Evolutionary conservation across 352 stramenopile species (phyloP).

Genomic region (Globisporangium nunn): DNA sequence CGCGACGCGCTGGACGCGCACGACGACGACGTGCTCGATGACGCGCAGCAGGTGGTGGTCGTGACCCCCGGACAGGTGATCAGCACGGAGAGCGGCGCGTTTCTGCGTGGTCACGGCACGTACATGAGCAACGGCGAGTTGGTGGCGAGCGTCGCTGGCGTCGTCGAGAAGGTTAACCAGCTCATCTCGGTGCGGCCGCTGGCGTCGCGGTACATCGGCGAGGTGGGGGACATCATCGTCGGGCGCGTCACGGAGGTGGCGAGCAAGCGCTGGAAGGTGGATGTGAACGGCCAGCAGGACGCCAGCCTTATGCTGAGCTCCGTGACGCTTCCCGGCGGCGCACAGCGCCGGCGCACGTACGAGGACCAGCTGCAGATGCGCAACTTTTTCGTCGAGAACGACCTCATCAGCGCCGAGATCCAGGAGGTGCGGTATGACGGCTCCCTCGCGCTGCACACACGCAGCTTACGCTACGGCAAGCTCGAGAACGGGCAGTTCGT

Average conservation of each 20-base stretch:
- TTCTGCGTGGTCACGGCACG: constrained; percentile 92
- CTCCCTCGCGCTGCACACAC: constrained; percentile 92
- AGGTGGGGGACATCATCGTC: constrained; percentile 96
- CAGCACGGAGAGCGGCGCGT: constrained; percentile 64
- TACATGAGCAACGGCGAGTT: constrained; percentile 89
- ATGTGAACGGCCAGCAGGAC: constrained; percentile 85
- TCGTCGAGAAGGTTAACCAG: constrained; percentile 96
- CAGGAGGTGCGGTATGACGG: constrained; percentile 88
- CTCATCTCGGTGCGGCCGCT: constrained; percentile 92
- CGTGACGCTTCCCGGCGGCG: constrained; percentile 93
- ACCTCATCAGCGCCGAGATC: constrained; percentile 92
- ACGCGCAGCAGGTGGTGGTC: constrained; percentile 46
- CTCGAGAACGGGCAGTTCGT: constrained; percentile 93
- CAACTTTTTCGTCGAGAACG: constrained; percentile 91
- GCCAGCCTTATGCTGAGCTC: constrained; percentile 89
- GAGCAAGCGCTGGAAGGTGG: constrained; percentile 94
- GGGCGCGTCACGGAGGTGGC: constrained; percentile 92
- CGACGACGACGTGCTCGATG: constrained; percentile 13
- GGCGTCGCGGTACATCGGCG: constrained; percentile 87
- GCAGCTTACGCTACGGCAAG: constrained; percentile 93
- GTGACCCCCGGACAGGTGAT: constrained; percentile 76
- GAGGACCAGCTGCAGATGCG: constrained; percentile 97
- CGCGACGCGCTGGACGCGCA: constrained; percentile 5
- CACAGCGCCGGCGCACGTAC: constrained; percentile 94
- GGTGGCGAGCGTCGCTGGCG: constrained; percentile 89